These are phyloP conservation scores for Euphorbia celastroides DNA, from an alignment of 441 rosid genomes.

Conservation along the genomic window DNA sequence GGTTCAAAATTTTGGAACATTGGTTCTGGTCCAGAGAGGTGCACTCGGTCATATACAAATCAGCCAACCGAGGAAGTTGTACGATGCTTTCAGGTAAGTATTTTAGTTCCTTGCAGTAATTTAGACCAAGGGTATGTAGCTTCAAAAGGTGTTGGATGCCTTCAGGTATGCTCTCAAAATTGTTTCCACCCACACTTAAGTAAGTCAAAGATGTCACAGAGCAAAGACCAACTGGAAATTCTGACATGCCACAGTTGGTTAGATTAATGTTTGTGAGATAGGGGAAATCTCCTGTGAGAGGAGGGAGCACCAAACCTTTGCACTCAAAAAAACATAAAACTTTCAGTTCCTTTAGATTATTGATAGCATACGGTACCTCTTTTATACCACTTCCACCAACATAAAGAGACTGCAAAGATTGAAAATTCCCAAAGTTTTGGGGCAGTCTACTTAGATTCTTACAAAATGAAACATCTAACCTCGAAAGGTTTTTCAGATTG, in stretches of 20 bases:
- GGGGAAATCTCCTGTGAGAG: not conserved
- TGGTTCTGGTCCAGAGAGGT: not conserved
- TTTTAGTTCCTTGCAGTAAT: not conserved
- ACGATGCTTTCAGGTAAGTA: not conserved
- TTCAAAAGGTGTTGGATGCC: constrained; percentile 20
- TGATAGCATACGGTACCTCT: constrained; percentile 1
- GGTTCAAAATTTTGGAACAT: not conserved
- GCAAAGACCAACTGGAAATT: constrained; percentile 12
- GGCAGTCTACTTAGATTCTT: not conserved
- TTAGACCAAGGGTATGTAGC: not conserved
- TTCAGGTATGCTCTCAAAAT: constrained; percentile 16
- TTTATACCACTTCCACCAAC: not conserved
- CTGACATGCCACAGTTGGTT: not conserved
- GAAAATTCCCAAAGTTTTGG: not conserved
- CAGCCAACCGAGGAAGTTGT: not conserved
- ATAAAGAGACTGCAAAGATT: not conserved
- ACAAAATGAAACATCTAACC: not conserved
- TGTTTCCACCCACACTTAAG: constrained; percentile 23
- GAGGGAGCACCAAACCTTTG: not conserved
- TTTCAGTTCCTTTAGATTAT: constrained; percentile 9
- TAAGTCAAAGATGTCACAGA: constrained; percentile 16
- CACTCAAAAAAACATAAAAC: constrained; percentile 10
- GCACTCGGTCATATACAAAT: not conserved
- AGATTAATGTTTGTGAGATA: not conserved
- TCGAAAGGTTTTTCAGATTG: not conserved